Conservation (phyloP, 192 early-diverging fungal genomes). For the Pilaira anomala region DNA sequence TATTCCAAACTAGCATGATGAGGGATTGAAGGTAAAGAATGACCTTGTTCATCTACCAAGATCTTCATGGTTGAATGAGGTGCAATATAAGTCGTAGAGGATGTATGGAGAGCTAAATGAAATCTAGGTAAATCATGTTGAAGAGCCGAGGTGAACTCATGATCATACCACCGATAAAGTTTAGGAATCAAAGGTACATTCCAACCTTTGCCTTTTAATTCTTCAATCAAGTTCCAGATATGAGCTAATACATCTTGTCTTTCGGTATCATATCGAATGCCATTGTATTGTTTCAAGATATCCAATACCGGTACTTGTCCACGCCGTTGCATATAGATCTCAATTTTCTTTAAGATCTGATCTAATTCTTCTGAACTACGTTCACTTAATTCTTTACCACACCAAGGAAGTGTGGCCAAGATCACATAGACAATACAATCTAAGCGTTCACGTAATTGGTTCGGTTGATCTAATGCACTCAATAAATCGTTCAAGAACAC, state of each 20-base stretch:
- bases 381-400: constrained; percentile 48
- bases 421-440: constrained; percentile 69
- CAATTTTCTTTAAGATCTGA: constrained; percentile 42
- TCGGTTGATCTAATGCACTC: constrained; percentile 51
- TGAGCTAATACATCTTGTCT: constrained; percentile 23
- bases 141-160: constrained; percentile 41
- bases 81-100: constrained; percentile 29
- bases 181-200: constrained; percentile 43
- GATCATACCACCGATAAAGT: constrained; percentile 47
- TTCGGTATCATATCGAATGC: constrained; percentile 1
- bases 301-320: constrained; percentile 12
- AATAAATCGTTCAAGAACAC: constrained; percentile 65
- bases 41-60: constrained; percentile 16
- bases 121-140: constrained; percentile 52
- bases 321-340: constrained; percentile 49
- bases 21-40: constrained; percentile 22
- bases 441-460: constrained; percentile 23
- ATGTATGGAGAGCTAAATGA: constrained; percentile 33
- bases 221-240: constrained; percentile 23
- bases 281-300: constrained; percentile 17
- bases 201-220: constrained; percentile 14
- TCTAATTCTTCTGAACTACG: constrained; percentile 48
- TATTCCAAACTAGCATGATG: constrained; percentile 46
- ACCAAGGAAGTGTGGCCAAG: constrained; percentile 77
- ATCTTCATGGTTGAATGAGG: constrained; percentile 19